Evolutionary conservation across 305 asterid species (phyloP).

Genomic region (Fraxinus sp.): DNA sequence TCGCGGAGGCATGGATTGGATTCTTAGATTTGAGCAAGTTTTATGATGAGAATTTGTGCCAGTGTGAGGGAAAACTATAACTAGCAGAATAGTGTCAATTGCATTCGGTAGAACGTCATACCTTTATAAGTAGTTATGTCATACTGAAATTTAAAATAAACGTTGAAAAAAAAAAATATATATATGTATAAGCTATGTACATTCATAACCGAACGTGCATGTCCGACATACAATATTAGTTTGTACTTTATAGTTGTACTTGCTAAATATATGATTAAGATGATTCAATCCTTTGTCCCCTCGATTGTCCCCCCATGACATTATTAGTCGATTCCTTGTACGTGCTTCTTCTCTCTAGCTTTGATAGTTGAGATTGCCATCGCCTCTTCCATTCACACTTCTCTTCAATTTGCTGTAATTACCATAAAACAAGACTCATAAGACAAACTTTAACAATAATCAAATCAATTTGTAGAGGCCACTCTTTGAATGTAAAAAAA

Average conservation of each 20-base stretch:
- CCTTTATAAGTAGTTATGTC: no score
- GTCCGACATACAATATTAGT: neutral
- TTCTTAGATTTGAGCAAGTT: no score
- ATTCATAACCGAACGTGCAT: neutral
- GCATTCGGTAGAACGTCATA: no score
- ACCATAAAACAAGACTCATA: neutral
- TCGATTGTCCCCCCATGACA: conserved; percentile 66
- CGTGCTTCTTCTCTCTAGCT: conserved; percentile 49
- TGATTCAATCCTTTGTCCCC: conserved; percentile 41
- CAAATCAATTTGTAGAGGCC: neutral
- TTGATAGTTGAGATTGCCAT: conserved; percentile 64
- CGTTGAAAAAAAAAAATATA: no score
- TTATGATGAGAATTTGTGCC: no score
- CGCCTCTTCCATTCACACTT: conserved; percentile 55
- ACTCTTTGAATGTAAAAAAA: no score
- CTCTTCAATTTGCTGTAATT: conserved; percentile 45
- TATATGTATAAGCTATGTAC: neutral
- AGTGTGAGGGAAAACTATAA: no score
- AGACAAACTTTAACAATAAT: neutral
- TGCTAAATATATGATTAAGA: neutral
- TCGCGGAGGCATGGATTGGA: no score
- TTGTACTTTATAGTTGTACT: neutral
- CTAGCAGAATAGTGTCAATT: no score
- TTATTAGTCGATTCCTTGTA: conserved; percentile 33
- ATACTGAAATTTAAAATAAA: no score